Percentiles rank a stretch among this genome's conserved stretches.
phyloP scores from a whole-genome alignment of 176 grass and related monocot species.

The Cenchrus americanus region DNA sequence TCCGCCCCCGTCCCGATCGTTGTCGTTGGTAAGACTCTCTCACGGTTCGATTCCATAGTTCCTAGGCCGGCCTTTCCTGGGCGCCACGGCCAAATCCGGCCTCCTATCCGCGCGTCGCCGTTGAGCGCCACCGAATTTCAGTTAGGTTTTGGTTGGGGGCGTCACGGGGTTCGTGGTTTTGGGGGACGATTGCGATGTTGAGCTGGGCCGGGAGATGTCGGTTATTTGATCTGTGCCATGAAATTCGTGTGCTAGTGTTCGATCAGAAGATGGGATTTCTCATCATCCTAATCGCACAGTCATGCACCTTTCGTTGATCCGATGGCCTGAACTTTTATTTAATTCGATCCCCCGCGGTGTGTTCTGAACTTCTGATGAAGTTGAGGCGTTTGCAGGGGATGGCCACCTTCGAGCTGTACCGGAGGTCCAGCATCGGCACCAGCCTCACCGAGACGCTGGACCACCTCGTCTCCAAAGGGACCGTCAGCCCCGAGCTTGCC shows the following conservation, averaged over 20 bases:
- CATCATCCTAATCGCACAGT: not conserved
- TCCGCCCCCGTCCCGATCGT: not conserved
- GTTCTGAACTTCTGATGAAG: not conserved
- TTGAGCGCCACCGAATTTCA: not conserved
- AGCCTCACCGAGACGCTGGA: conserved; percentile 79
- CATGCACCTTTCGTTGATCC: not conserved
- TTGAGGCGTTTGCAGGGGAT: conserved; percentile 22
- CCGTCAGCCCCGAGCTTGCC: conserved; percentile 72
- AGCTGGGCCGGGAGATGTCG: not conserved
- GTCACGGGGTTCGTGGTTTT: not conserved
- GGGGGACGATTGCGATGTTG: not conserved
- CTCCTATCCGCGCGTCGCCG: not conserved
- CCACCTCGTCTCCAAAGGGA: conserved; percentile 73
- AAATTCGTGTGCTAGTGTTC: not conserved
- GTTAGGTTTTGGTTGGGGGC: not conserved
- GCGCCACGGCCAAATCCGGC: not conserved
- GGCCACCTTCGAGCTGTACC: conserved; percentile 84
- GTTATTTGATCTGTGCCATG: not conserved
- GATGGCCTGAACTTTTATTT: not conserved
- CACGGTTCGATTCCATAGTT: not conserved
- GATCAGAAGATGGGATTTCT: not conserved
- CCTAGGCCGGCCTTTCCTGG: not conserved
- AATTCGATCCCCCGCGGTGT: not conserved
- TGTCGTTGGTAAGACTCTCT: conserved; percentile 16
- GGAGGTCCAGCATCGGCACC: conserved; percentile 74